Conservation (phyloP, 2,329 filamentous ascomycete species). For the Cercospora canescens region DNA sequence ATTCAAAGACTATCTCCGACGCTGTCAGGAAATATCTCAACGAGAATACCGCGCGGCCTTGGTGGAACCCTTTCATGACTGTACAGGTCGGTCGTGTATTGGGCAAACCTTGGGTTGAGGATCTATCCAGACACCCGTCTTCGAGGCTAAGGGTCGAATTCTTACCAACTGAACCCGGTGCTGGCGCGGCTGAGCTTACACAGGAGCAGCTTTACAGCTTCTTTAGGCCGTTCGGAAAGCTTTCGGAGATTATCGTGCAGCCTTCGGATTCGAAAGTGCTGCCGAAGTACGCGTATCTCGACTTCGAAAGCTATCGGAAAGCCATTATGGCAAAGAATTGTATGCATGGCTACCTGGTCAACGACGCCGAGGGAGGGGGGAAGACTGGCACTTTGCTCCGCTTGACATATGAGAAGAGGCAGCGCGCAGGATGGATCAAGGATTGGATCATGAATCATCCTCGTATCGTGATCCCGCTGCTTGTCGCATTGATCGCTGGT, state of each 20-base stretch:
- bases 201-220: constrained; percentile 85
- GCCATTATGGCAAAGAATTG: constrained; percentile 91
- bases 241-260: constrained; percentile 80
- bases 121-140: constrained; percentile 80
- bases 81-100: constrained; percentile 73
- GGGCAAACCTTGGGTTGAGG: constrained; percentile 91
- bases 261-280: constrained; percentile 81
- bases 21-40: constrained; percentile 64
- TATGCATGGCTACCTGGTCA: constrained; percentile 78
- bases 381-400: constrained; percentile 74
- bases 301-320: constrained; percentile 71
- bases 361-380: constrained; percentile 69
- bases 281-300: constrained; percentile 77
- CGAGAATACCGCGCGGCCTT: constrained; percentile 74
- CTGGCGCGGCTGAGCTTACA: constrained; percentile 71
- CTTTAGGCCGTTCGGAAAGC: constrained; percentile 87
- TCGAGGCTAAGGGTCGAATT: constrained; percentile 80
- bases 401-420: constrained; percentile 78
- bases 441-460: constrained; percentile 88
- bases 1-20: constrained; percentile 59
- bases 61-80: constrained; percentile 80
- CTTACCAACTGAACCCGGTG: constrained; percentile 69
- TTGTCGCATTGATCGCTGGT: constrained; percentile 79
- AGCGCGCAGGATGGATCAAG: constrained; percentile 76
- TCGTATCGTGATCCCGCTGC: constrained; percentile 77